Conservation (phyloP, 2,329 filamentous ascomycete species). For the Dactylella cylindrospora region DNA sequence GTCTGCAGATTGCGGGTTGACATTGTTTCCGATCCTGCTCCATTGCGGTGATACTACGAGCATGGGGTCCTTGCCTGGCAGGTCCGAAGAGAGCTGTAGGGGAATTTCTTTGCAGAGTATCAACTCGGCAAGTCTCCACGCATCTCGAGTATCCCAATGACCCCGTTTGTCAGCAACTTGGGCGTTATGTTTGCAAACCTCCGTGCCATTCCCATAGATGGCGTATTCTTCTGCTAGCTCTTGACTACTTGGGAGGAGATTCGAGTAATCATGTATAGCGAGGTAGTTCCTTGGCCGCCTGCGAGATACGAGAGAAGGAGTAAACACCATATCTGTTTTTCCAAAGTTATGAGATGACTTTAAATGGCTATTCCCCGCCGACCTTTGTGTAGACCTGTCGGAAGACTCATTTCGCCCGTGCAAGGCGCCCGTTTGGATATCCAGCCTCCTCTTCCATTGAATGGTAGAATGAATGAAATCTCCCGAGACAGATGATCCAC, state of each 20-base stretch:
- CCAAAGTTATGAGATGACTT: conserved; percentile 29
- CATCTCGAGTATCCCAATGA: conserved; percentile 69
- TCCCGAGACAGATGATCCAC: conserved; percentile 28
- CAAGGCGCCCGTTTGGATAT: conserved; percentile 9
- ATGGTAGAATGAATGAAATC: conserved; percentile 24
- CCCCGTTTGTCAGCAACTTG: conserved; percentile 71
- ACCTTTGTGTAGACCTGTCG: conserved; percentile 26
- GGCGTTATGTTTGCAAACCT: conserved; percentile 83
- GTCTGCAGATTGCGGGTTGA: background rate
- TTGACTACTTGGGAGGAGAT: conserved; percentile 74
- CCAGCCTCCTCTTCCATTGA: conserved; percentile 21
- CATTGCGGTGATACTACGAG: conserved; percentile 64
- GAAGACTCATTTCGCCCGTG: conserved; percentile 32
- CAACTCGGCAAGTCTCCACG: conserved; percentile 80
- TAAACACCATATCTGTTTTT: conserved; percentile 14
- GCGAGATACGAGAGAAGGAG: conserved; percentile 12
- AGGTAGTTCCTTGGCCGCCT: conserved; percentile 53
- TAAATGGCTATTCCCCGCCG: conserved; percentile 25
- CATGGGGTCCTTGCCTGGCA: conserved; percentile 59
- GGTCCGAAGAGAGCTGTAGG: conserved; percentile 58
- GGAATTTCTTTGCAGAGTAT: conserved; percentile 76
- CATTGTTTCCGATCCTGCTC: conserved; percentile 11
- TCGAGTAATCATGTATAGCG: conserved; percentile 69
- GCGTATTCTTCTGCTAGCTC: conserved; percentile 76
- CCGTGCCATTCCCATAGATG: conserved; percentile 78